Conservation (phyloP, 805 yeast species). For the Candida endomychidarum region DNA sequence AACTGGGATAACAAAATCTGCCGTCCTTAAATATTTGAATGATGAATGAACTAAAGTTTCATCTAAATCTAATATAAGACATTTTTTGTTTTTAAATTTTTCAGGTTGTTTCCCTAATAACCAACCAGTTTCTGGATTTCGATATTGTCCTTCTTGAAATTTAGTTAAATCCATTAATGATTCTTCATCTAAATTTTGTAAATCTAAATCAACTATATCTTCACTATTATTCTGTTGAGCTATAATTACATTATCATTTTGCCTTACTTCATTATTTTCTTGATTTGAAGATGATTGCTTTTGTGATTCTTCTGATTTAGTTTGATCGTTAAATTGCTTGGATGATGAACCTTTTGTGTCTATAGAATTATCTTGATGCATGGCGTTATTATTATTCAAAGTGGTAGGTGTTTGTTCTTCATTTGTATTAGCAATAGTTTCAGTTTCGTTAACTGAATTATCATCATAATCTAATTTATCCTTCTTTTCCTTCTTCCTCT, state of each 20-base stretch:
- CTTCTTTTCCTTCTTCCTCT: slow-evolving; percentile 18
- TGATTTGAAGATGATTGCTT: neutral
- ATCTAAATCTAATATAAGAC: slow-evolving; percentile 88
- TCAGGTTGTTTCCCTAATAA: slow-evolving; percentile 57
- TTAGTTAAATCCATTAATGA: slow-evolving; percentile 55
- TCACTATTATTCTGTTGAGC: slow-evolving; percentile 15
- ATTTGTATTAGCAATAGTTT: slow-evolving; percentile 36
- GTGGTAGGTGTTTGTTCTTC: slow-evolving; percentile 14
- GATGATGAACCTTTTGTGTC: slow-evolving; percentile 11
- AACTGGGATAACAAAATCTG: slow-evolving; percentile 96
- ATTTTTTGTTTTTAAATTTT: slow-evolving; percentile 64
- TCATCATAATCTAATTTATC: slow-evolving; percentile 39
- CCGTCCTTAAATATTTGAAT: slow-evolving; percentile 85
- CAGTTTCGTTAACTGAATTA: slow-evolving; percentile 40
- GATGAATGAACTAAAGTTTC: slow-evolving; percentile 96
- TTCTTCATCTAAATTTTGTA: slow-evolving; percentile 21
- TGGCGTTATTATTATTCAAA: slow-evolving; percentile 1
- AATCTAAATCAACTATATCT: slow-evolving; percentile 19
- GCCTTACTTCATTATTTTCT: slow-evolving; percentile 2
- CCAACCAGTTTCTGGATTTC: slow-evolving; percentile 60
- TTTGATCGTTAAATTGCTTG: slow-evolving; percentile 1
- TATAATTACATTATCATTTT: slow-evolving; percentile 12
- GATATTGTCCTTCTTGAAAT: slow-evolving; percentile 71
- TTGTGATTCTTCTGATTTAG: slow-evolving; percentile 1
- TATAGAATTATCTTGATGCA: slow-evolving; percentile 6